phyloP scores from a whole-genome alignment of 2,329 filamentous ascomycete genomes.

The Microcyclosporella mali region DNA sequence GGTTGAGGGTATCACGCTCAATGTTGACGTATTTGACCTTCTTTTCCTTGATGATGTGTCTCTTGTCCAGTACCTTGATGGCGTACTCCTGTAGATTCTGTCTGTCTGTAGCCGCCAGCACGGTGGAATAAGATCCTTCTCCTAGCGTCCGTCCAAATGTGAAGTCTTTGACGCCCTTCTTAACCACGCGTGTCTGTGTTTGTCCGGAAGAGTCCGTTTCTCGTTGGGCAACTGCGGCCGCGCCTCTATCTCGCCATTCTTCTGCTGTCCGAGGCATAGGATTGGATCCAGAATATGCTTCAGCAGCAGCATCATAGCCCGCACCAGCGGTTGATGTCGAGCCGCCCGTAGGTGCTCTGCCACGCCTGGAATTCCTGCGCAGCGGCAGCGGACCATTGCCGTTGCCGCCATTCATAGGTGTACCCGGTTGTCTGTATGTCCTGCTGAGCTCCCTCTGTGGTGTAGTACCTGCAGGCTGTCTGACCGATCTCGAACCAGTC shows the following conservation, averaged over 20 bases:
- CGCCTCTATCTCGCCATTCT: slow-evolving; percentile 92
- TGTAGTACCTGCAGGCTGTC: slow-evolving; percentile 55
- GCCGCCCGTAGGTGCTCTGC: slow-evolving; percentile 20
- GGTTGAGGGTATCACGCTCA: slow-evolving; percentile 95
- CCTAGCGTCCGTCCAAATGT: slow-evolving; percentile 84
- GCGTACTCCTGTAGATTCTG: slow-evolving; percentile 94
- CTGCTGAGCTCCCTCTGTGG: slow-evolving; percentile 63
- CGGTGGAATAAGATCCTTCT: slow-evolving; percentile 96
- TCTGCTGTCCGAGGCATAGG: slow-evolving; percentile 61
- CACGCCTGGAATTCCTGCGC: slow-evolving; percentile 68
- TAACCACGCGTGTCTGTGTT: slow-evolving; percentile 73
- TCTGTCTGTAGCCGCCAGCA: slow-evolving; percentile 84
- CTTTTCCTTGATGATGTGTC: slow-evolving; percentile 99
- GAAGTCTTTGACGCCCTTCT: slow-evolving; percentile 97
- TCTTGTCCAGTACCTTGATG: slow-evolving; percentile 95
- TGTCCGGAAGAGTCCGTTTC: slow-evolving; percentile 76
- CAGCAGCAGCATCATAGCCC: slow-evolving; percentile 21
- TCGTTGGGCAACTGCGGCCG: slow-evolving; percentile 74
- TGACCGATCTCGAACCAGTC: slow-evolving; percentile 58
- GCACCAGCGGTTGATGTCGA: slow-evolving; percentile 14
- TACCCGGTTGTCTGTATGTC: slow-evolving; percentile 55
- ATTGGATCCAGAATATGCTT: slow-evolving; percentile 37
- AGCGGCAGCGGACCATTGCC: slow-evolving; percentile 57
- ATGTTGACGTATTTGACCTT: slow-evolving; percentile 99
- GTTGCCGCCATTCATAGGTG: slow-evolving; percentile 51